phyloP scores from a whole-genome alignment of 352 stramenopile species.

The Globisporangium rhizosaccharum region DNA sequence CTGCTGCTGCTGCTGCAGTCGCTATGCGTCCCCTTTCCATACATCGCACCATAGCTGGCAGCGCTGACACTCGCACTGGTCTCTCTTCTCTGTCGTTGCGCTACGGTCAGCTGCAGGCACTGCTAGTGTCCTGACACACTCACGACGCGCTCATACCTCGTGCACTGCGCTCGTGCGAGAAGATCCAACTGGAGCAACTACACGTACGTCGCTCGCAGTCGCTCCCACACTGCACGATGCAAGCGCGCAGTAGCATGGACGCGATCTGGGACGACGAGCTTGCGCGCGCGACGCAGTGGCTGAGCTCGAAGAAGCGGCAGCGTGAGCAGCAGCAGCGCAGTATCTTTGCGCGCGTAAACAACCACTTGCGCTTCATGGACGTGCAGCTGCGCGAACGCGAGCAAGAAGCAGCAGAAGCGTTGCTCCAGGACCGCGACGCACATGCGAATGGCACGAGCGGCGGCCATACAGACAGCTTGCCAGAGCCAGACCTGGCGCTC shows the following conservation, averaged over 20 bases:
- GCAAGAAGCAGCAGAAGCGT: conserved; percentile 5
- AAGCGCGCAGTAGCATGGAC: background rate
- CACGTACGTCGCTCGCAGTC: background rate
- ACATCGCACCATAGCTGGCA: too few relatives aligned
- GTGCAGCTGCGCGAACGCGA: conserved; percentile 26
- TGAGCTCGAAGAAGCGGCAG: conserved; percentile 11
- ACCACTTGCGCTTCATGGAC: conserved; percentile 37
- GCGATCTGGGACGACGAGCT: conserved; percentile 42
- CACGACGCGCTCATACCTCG: too few relatives aligned
- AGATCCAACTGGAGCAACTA: background rate
- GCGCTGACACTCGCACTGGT: too few relatives aligned
- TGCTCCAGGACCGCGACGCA: conserved; percentile 16
- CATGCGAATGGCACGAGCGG: conserved; percentile 13
- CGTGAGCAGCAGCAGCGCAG: conserved; percentile 11
- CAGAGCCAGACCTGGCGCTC: conserved; percentile 23
- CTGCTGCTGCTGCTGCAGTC: too few relatives aligned
- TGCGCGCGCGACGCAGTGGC: conserved; percentile 30
- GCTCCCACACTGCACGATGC: background rate
- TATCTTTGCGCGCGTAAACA: conserved; percentile 28
- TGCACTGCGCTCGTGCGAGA: too few relatives aligned
- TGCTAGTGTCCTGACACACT: too few relatives aligned
- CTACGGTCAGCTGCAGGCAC: too few relatives aligned
- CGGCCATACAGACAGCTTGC: background rate
- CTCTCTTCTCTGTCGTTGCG: too few relatives aligned
- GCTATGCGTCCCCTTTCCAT: too few relatives aligned